Percentiles rank a stretch among this genome's conserved stretches.
Conservation (phyloP, 768 basidiomycete genomes). For the Collybia sordida region DNA sequence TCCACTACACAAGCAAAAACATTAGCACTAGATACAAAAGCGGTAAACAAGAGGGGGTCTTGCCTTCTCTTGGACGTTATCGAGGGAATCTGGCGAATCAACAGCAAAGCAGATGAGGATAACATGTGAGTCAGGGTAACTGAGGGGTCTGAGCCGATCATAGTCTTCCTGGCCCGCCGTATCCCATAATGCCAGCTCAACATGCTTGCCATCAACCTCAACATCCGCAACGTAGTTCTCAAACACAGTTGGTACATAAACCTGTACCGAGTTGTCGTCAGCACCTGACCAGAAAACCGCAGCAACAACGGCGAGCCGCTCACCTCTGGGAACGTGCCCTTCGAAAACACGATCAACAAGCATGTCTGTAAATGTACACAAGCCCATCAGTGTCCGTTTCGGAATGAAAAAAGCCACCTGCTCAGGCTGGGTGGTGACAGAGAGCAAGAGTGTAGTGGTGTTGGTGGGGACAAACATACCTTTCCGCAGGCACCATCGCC, state of each 20-base stretch:
- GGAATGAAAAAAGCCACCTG: no score
- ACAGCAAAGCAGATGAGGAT: constrained; percentile 99
- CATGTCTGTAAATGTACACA: constrained; percentile 59
- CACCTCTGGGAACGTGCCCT: constrained; percentile 96
- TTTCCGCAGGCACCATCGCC: constrained; percentile 98
- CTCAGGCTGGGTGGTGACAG: no score
- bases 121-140: constrained; percentile 99
- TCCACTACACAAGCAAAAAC: constrained; percentile 66
- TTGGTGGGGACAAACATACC: constrained; percentile 44
- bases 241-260: constrained; percentile 98
- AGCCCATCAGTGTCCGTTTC: background rate
- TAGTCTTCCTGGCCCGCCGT: constrained; percentile 99
- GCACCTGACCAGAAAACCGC: background rate
- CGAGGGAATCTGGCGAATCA: constrained; percentile 96
- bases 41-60: constrained; percentile 22
- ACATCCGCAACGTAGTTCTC: constrained; percentile 99
- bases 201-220: constrained; percentile 97
- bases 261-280: constrained; percentile 45
- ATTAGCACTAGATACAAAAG: constrained; percentile 2
- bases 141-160: constrained; percentile 95
- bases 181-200: constrained; percentile 99
- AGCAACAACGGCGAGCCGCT: constrained; percentile 16
- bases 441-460: constrained; percentile 18
- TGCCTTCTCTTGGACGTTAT: constrained; percentile 99
- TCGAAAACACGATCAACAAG: constrained; percentile 93